Base-by-base conservation (phyloP, 805 yeast genomes). In the Zygotorulaspora florentina region DNA sequence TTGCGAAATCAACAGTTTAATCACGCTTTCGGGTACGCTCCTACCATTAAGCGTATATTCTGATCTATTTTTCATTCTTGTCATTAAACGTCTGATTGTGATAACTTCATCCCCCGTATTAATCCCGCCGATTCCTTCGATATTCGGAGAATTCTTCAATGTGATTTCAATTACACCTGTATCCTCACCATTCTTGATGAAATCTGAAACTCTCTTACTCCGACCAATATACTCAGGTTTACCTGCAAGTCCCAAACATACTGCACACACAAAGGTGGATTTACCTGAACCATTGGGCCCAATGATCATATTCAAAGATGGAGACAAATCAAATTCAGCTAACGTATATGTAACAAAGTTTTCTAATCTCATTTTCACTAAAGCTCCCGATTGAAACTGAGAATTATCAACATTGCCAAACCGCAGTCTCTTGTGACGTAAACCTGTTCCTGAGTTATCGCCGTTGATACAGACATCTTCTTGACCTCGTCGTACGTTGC, bases 231-330 rank as follows among this genome's bases (percentile, higher is more conserved):
- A 69, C 33, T 79, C 86, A 17, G 86, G 75, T 57, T 77, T 80
- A 1, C 97, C 98, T 1, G 84, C 91, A 13, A 93, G 68, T 0
- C 96, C 96, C 28, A 93, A 71, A 60, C 96, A 91, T 1, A 91
- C 79, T 0, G 96, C 98, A 49, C 96, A 87, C 3, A 93, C 90
- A 57, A 93, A 79, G 0, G 98, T 88, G 31, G 93, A 83, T 59
- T 93, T 93, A 6, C 99, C 99, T 0, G 96, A 79, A 29, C 99
- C 99, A 62, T 93, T 93, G 10, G 97, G 97, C 0, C 97, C 99
- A 43, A 93, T 84, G 47, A 93, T 85, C 83, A 93, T 80, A 61
- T 93, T 93, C 60, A 93, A 72, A 1, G 83, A 73, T 0, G 97
- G 96, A 0, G 91, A 85, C 46, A 91, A 74, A 33, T 74, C 72